A percentile compares a stretch with the other conserved stretches of the same genome.
Evolutionary conservation across 495 filamentous ascomycete species (phyloP).

Genomic region (Talaromyces liani): DNA sequence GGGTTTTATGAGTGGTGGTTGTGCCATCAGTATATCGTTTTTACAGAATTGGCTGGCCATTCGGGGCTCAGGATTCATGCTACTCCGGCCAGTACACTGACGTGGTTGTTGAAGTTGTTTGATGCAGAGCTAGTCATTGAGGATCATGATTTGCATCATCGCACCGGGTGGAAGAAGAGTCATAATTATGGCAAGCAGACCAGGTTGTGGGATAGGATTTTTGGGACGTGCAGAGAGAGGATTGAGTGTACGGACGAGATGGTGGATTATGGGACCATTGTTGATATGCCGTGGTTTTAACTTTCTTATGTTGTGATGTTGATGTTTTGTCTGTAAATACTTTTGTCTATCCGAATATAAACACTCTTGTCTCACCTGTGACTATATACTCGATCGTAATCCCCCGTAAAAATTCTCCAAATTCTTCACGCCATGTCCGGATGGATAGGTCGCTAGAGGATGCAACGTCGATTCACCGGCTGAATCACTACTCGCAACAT

Average conservation of each 20-base stretch:
- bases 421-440: background rate
- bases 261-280: slow-evolving; percentile 8
- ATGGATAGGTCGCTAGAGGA: background rate
- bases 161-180: slow-evolving; percentile 12
- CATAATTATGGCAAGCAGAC: slow-evolving; percentile 15
- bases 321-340: background rate
- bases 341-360: background rate
- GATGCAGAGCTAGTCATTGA: slow-evolving; percentile 13
- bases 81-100: background rate
- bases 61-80: slow-evolving; percentile 13
- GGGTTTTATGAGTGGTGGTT: slow-evolving; percentile 18
- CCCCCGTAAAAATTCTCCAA: background rate
- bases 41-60: slow-evolving; percentile 14
- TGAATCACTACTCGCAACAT: background rate
- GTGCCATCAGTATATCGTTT: slow-evolving; percentile 15
- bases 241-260: slow-evolving; percentile 10
- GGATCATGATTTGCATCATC: slow-evolving; percentile 16
- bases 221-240: slow-evolving; percentile 13
- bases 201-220: slow-evolving; percentile 14
- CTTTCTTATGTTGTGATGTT: background rate
- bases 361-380: background rate
- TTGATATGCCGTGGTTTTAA: slow-evolving; percentile 11
- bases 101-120: slow-evolving; percentile 10
- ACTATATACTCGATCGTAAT: background rate
- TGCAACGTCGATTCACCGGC: background rate